Conservation (phyloP, 495 filamentous ascomycete genomes). For the Halenospora varia region DNA sequence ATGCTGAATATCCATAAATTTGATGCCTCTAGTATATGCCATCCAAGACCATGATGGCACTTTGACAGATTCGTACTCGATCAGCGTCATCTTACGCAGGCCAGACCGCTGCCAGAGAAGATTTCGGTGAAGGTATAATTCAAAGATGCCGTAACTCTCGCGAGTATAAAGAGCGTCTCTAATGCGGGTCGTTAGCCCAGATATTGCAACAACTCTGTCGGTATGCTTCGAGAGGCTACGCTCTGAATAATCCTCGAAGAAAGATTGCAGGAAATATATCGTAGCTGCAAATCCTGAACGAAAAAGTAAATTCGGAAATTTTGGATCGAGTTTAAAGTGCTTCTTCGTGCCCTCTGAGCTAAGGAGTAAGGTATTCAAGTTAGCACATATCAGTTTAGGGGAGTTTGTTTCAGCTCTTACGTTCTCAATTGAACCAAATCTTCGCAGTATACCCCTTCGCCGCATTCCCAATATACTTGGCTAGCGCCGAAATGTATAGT, state of each 20-base stretch:
- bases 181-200: not conserved
- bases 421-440: not conserved
- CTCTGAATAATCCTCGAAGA: not conserved
- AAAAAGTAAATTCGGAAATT: not conserved
- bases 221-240: not conserved
- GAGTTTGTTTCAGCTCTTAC: not conserved
- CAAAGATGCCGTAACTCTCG: not conserved
- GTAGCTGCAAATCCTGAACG: not conserved
- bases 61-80: not conserved
- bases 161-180: not conserved
- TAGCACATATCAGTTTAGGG: too few species aligned
- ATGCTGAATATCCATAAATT: not conserved
- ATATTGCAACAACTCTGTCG: not conserved
- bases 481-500: slow-evolving; percentile 23
- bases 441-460: not conserved
- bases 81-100: not conserved
- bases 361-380: too few species aligned
- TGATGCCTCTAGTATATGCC: not conserved
- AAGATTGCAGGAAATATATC: not conserved
- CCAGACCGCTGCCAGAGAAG: not conserved
- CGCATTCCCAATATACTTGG: slow-evolving; percentile 32
- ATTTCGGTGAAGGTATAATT: not conserved
- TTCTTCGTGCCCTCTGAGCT: too few species aligned
- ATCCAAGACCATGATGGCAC: not conserved
- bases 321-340: not conserved